Conservation (phyloP, 2,329 filamentous ascomycete genomes). For the Aureobasidium subglaciale region DNA sequence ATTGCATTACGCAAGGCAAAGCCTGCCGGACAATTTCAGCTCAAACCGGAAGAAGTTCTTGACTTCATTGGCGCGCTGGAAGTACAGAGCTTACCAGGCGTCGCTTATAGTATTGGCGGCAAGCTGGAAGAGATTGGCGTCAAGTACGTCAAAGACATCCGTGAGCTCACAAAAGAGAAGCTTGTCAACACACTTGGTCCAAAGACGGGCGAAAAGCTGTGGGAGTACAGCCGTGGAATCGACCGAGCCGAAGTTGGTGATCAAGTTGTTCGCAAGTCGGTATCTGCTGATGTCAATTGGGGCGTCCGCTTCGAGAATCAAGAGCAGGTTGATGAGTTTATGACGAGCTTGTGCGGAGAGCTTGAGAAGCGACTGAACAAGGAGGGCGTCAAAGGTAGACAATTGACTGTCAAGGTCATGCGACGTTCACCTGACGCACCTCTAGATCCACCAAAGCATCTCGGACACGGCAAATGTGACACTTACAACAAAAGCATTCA, state of each 20-base stretch:
- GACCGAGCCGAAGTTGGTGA: slow-evolving; percentile 81
- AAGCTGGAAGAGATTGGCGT: slow-evolving; percentile 85
- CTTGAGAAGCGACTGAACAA: slow-evolving; percentile 72
- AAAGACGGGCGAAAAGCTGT: slow-evolving; percentile 86
- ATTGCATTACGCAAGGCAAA: slow-evolving; percentile 87
- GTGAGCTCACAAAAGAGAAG: slow-evolving; percentile 67
- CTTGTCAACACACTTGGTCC: slow-evolving; percentile 70
- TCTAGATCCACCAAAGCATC: slow-evolving; percentile 82
- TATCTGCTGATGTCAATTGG: slow-evolving; percentile 97
- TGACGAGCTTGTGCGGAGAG: slow-evolving; percentile 77
- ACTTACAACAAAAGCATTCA: slow-evolving; percentile 80
- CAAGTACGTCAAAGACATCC: slow-evolving; percentile 74
- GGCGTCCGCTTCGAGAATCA: slow-evolving; percentile 91
- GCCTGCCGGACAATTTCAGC: slow-evolving; percentile 83
- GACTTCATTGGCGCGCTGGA: slow-evolving; percentile 69
- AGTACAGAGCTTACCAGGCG: slow-evolving; percentile 78
- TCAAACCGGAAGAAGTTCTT: slow-evolving; percentile 73
- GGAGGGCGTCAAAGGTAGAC: slow-evolving; percentile 77
- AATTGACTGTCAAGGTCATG: slow-evolving; percentile 94
- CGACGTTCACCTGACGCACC: slow-evolving; percentile 77
- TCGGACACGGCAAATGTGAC: slow-evolving; percentile 93
- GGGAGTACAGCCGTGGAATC: slow-evolving; percentile 83
- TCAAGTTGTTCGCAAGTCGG: slow-evolving; percentile 79
- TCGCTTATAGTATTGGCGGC: slow-evolving; percentile 81
- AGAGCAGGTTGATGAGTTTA: slow-evolving; percentile 87